Base-by-base conservation (phyloP, 129 eudicot genomes). In the Tagetes erecta region DNA sequence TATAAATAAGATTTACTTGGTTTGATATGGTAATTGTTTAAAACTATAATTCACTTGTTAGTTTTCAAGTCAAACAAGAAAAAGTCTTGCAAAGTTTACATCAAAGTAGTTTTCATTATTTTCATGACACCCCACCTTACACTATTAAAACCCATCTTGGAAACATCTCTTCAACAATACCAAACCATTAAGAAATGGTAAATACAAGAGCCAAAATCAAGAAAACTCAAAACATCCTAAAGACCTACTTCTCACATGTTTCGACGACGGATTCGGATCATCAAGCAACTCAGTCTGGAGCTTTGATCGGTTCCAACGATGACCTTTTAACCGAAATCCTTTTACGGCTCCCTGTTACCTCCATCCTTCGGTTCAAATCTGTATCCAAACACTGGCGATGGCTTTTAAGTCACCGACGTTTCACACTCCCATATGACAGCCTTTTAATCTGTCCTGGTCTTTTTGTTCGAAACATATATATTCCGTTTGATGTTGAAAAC, bases 361-460 rank as follows among this genome's bases (percentile, higher is more conserved):
- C 78, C 49, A 40, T 63, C 12, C n/a, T 49, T 37, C 62, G 14
- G 27, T 63, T 74, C 50, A 49, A 63, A 75, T 75, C 64, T 3
- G 72, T 75, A 64, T 75, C 55, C 64, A 75, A 75, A 64, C 72
- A 64, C n/a, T 74, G 78, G 72, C 60, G 8, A 6, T 37, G 41
- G 6, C 64, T 75, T 49, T 31, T 75, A 33, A 75, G 44, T 30
- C 33, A 50, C 41, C 63, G 4, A 14, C 41, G 13, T 50, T 75
- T 64, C 64, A 75, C 79, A 20, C 79, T 64, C 44, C 10, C 50
- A 6, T 75, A 64, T 51, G 50, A 75, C 38, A 53, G 8, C 6
- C 53, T 30, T 51, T 33, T 14, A 4, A 30, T 20, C 12, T 35
- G 42, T 38, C 53, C 41, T 9, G 64, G 71, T 41, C 7, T 64